Percentiles rank a stretch among this genome's conserved stretches.
phyloP scores from a whole-genome alignment of 2,329 filamentous ascomycete genomes.

The Colletotrichum costaricense region DNA sequence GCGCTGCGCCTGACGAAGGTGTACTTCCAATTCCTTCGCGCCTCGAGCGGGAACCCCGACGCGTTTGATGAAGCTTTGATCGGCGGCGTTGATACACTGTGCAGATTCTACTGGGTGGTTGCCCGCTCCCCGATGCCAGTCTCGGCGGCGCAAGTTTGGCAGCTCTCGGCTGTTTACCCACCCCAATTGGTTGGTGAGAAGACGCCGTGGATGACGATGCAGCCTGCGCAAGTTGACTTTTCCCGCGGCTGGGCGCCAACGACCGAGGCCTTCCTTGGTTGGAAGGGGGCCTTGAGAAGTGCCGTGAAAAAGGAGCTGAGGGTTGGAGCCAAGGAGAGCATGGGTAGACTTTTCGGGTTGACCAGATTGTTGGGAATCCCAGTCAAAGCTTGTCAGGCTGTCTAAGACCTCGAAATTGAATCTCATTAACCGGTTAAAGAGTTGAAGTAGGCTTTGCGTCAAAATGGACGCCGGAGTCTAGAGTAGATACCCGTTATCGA shows the following conservation, averaged over 20 bases:
- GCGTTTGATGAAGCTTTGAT: slow-evolving; percentile 43
- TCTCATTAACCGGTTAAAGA: neutral
- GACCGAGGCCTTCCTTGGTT: slow-evolving; percentile 10
- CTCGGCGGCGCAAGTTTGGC: slow-evolving; percentile 4
- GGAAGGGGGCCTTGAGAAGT: slow-evolving; percentile 22
- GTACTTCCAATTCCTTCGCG: slow-evolving; percentile 44
- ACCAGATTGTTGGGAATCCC: slow-evolving; percentile 40
- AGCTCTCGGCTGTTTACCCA: slow-evolving; percentile 23
- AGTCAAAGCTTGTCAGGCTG: neutral
- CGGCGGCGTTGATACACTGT: slow-evolving; percentile 38
- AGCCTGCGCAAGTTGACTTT: slow-evolving; percentile 10
- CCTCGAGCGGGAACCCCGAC: slow-evolving; percentile 35
- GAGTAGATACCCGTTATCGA: neutral
- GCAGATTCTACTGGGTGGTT: slow-evolving; percentile 42
- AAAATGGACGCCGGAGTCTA: too few species aligned
- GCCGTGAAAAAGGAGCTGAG: slow-evolving; percentile 36
- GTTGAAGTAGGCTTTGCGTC: neutral
- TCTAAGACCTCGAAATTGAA: neutral
- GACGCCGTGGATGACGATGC: slow-evolving; percentile 19
- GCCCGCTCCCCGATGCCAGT: neutral
- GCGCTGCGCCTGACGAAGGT: slow-evolving; percentile 44
- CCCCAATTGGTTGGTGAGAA: slow-evolving; percentile 9
- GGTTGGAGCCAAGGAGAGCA: slow-evolving; percentile 39
- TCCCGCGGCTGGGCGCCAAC: slow-evolving; percentile 1
- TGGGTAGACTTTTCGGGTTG: slow-evolving; percentile 41